phyloP scores from a whole-genome alignment of 2,329 filamentous ascomycete species.

The Seiridium cupressi region DNA sequence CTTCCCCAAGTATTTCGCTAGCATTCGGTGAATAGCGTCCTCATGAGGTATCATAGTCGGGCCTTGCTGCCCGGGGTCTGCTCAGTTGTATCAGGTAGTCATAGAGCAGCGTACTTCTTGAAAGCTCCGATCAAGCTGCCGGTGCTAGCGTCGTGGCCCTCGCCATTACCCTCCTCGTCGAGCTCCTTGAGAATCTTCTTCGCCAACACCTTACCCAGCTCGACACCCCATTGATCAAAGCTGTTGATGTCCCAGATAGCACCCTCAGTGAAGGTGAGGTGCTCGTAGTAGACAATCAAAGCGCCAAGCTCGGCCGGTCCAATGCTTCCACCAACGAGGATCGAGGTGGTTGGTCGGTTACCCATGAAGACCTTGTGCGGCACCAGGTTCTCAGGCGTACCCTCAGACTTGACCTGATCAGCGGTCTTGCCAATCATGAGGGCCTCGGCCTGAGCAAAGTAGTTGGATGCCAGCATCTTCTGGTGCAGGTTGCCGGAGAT shows the following conservation, averaged over 20 bases:
- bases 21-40: no score
- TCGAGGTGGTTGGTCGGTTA: slow-evolving; percentile 94
- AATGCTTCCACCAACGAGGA: slow-evolving; percentile 86
- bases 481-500: slow-evolving; percentile 91
- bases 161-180: slow-evolving; percentile 69
- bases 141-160: slow-evolving; percentile 82
- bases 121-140: slow-evolving; percentile 88
- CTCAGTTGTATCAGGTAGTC: slow-evolving; percentile 19
- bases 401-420: slow-evolving; percentile 75
- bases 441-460: slow-evolving; percentile 84
- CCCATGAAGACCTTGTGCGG: slow-evolving; percentile 99
- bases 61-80: background rate
- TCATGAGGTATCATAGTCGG: background rate
- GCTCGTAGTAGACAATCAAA: slow-evolving; percentile 98
- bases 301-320: slow-evolving; percentile 92
- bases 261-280: slow-evolving; percentile 96
- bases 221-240: slow-evolving; percentile 99
- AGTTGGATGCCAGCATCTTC: slow-evolving; percentile 92
- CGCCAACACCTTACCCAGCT: slow-evolving; percentile 92
- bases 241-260: slow-evolving; percentile 99
- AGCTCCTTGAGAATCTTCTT: slow-evolving; percentile 90
- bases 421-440: slow-evolving; percentile 89
- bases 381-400: slow-evolving; percentile 70
- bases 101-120: slow-evolving; percentile 68
- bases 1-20: background rate